Base-by-base conservation (phyloP, 257 asterid species). In the Cinchona pubescens region DNA sequence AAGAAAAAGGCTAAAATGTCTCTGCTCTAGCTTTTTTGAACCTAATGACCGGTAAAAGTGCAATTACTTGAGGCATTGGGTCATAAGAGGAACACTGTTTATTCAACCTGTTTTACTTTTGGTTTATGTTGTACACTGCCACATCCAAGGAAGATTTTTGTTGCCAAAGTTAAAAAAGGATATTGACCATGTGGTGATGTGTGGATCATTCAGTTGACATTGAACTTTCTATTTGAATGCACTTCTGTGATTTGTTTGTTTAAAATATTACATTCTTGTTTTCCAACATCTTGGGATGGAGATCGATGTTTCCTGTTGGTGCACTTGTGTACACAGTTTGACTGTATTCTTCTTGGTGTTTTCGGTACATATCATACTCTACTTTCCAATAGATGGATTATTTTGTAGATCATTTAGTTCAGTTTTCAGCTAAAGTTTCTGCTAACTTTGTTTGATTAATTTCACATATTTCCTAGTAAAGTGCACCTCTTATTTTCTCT, bases 351-450 rank as follows among this genome's bases (percentile, higher is more conserved):
- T 67, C 30, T 30, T 34, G 68, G 12, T 32, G 18, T 8, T 23
- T 40, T 42, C 4, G 34, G 15, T 30, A 23, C 29, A 58, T 23
- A 23, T 27, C n/a, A 13, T 15, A 45, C 42, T 38, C 7, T 65
- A 37, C 3, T 42, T 66, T 8, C 71, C 51, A 23, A 19, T 21
- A 12, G 21, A 66, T 29, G 35, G 64, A 58, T 58, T 58, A 30
- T 12, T 67, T 8, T 23, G 25, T n/a, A 66, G 21, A 30, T 38
- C 7, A 38, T 43, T 23, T 68, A 27, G 72, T 68, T 68, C 59
- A 16, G 48, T 43, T 68, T 67, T 45, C 34, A 67, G 72, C 58
- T 19, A 10, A 68, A 45, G 72, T 42, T 66, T 29, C 51, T 66
- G 32, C 51, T 68, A 11, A 30, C 4, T 68, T 45, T 1, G 16